Conservation (phyloP, 2,329 filamentous ascomycete genomes). For the Aspergillus eucalypticola region DNA sequence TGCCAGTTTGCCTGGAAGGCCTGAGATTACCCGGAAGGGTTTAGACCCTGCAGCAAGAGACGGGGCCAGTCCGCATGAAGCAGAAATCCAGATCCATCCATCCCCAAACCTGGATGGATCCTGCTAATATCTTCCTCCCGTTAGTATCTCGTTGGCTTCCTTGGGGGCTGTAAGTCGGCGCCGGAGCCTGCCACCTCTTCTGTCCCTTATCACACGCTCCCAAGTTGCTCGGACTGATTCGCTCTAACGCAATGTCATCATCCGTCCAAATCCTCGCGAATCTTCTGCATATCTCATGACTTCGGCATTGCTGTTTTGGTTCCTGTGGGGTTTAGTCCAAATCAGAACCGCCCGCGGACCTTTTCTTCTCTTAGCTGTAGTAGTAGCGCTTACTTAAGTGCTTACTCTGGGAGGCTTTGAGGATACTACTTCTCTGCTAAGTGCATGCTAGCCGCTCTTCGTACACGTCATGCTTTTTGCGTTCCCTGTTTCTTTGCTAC, state of each 20-base stretch:
- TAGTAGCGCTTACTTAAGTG: no score
- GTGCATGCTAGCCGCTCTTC: neutral
- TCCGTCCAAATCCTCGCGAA: neutral
- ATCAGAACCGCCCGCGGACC: neutral
- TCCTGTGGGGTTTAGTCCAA: neutral
- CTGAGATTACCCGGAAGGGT: neutral
- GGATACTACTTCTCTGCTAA: neutral
- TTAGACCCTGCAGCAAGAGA: neutral
- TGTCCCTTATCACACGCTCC: neutral
- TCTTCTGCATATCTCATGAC: neutral
- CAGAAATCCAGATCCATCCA: neutral
- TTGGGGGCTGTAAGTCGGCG: neutral
- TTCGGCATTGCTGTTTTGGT: neutral
- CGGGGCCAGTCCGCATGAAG: neutral
- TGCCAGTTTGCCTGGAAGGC: neutral
- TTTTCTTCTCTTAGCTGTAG: neutral
- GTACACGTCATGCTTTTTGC: constrained; percentile 11
- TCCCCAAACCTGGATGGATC: constrained; percentile 5
- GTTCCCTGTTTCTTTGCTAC: constrained; percentile 10
- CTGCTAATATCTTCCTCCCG: neutral
- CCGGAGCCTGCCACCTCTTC: neutral
- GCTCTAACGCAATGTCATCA: neutral
- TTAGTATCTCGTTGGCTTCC: neutral
- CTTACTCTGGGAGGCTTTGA: no score
- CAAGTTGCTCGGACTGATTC: neutral